Evolutionary conservation across 1,284 basidiomycete genomes (phyloP), one percentile per base, ranked within the genome.

Genomic region (Singerocomus inundabilis): DNA sequence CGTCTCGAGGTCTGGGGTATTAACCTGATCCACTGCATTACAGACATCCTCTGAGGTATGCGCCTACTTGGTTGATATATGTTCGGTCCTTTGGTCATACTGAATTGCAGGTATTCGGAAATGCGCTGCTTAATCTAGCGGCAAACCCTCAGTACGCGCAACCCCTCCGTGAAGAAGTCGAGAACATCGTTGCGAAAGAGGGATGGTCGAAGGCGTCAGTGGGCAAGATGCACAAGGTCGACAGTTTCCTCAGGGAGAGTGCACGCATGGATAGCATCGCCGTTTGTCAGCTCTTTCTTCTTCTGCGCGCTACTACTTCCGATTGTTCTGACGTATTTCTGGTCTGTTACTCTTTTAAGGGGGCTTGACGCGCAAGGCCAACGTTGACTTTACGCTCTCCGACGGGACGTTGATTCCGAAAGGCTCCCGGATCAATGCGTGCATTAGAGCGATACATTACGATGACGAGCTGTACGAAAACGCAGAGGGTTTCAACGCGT

Each of bases 161-260:
- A n/a, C n/a, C n/a, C n/a, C n/a, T n/a, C n/a, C n/a, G n/a, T n/a
- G n/a, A n/a, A n/a, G n/a, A n/a, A n/a, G n/a, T n/a, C n/a, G 72
- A 75, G 18, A 25, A 57, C 1, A 58, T 73, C 8, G 44, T 77
- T 6, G 53, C 51, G 1, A 55, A 63, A 26, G 66, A 76, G 4
- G 78, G 76, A 4, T 77, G 77, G 75, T 70, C 73, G 6, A 76
- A 74, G 52, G 55, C 42, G 1, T 67, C 71, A 0, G 47, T 78
- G 29, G 63, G 52, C 40, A 71, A 69, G 44, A 73, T 79, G 72
- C 54, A 58, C 47, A 75, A 72, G 55, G 37, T 77, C 1, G 78
- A 80, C 59, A 79, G n/a, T n/a, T n/a, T n/a, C n/a, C n/a, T n/a
- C n/a, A n/a, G n/a, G n/a, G n/a, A n/a, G n/a, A n/a, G n/a, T n/a